phyloP scores from a whole-genome alignment of 176 grass and related monocot genomes.

The Puccinellia tenuiflora region DNA sequence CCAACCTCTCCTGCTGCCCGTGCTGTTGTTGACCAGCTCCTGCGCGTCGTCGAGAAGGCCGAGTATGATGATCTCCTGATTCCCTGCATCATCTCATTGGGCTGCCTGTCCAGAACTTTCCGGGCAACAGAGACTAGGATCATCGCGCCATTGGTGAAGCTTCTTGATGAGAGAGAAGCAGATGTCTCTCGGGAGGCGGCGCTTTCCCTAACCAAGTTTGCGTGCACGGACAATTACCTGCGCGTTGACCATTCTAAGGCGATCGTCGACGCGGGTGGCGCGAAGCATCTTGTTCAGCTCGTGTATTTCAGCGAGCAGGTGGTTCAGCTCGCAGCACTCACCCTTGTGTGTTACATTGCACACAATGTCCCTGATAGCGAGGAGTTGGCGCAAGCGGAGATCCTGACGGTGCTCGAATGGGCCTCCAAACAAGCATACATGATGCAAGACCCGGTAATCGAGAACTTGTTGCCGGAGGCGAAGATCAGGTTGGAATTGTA shows the following conservation, averaged over 20 bases:
- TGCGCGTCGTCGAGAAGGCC: constrained; percentile 81
- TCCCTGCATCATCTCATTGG: constrained; percentile 74
- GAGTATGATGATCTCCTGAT: constrained; percentile 84
- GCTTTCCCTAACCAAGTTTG: constrained; percentile 67
- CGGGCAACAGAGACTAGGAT: constrained; percentile 93
- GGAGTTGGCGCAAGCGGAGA: constrained; percentile 83
- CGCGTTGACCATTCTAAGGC: constrained; percentile 87
- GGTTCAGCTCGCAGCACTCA: constrained; percentile 73
- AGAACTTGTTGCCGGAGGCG: constrained; percentile 76
- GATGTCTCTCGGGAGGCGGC: constrained; percentile 68
- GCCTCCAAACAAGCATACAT: constrained; percentile 79
- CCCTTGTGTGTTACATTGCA: constrained; percentile 73
- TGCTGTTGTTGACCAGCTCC: constrained; percentile 89
- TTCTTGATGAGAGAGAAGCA: constrained; percentile 83
- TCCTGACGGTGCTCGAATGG: constrained; percentile 87
- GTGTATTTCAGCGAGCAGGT: constrained; percentile 86
- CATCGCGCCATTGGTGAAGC: constrained; percentile 71
- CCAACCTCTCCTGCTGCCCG: constrained; percentile 77
- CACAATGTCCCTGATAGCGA: constrained; percentile 87
- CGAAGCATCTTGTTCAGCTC: constrained; percentile 91
- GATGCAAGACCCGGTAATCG: constrained; percentile 64
- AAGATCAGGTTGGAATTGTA: constrained; percentile 92
- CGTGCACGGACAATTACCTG: constrained; percentile 70
- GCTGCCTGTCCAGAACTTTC: constrained; percentile 93
- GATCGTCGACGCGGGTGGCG: constrained; percentile 65